phyloP scores from a whole-genome alignment of 371 early-diverging fungal species.

The Gilbertella persicaria region DNA sequence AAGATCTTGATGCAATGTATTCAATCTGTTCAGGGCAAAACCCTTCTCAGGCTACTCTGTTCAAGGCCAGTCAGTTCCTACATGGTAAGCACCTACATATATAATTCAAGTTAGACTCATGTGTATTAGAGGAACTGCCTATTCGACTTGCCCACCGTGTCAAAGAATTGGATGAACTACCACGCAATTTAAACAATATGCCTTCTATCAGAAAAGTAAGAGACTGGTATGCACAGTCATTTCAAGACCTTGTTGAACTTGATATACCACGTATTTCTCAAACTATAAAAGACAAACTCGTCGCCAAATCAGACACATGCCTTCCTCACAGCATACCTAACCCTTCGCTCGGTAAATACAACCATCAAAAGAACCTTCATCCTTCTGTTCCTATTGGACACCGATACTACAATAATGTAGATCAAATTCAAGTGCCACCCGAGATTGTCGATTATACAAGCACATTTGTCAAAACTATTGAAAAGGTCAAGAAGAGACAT shows the following conservation, averaged over 20 bases:
- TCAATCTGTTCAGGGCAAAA: constrained; percentile 64
- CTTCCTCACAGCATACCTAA: constrained; percentile 67
- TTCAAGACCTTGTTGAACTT: constrained; percentile 73
- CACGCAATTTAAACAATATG: constrained; percentile 87
- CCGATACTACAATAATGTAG: constrained; percentile 60
- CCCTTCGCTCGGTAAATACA: constrained; percentile 39
- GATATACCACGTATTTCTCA: constrained; percentile 62
- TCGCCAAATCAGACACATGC: constrained; percentile 15
- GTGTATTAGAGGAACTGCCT: constrained; percentile 80
- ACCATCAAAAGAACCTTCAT: constrained; percentile 16
- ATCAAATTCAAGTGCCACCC: constrained; percentile 64
- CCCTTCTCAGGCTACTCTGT: constrained; percentile 81
- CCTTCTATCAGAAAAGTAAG: constrained; percentile 88
- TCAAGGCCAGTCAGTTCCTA: constrained; percentile 89
- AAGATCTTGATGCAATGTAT: background rate
- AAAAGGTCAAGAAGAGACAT: constrained; percentile 89
- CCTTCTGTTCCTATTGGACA: constrained; percentile 36
- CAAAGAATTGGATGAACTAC: constrained; percentile 92
- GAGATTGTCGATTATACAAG: constrained; percentile 80
- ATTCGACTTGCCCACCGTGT: constrained; percentile 94
- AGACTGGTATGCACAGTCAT: constrained; percentile 95
- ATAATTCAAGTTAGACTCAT: too few relatives aligned
- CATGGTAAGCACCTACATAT: constrained; percentile 59
- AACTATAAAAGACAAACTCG: constrained; percentile 29
- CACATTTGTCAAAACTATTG: constrained; percentile 83